These are phyloP conservation scores for Schwanniomyces occidentalis DNA, from an alignment of 805 yeast genomes.

Conservation along the genomic window DNA sequence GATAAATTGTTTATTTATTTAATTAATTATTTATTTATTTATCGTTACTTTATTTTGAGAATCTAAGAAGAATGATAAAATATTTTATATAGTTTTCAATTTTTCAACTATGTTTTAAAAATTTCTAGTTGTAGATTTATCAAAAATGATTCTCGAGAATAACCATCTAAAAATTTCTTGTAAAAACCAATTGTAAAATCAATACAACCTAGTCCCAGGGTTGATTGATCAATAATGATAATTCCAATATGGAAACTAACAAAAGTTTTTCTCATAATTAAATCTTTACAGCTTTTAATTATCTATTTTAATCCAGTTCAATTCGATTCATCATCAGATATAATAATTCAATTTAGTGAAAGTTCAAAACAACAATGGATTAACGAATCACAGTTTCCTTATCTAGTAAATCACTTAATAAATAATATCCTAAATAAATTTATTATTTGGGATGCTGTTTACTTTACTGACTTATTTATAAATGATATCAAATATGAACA, in stretches of 20 bases:
- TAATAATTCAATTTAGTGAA: conserved; percentile 25
- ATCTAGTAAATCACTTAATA: conserved; percentile 6
- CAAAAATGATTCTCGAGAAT: no score
- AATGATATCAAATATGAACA: conserved; percentile 69
- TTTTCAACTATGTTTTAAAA: background rate
- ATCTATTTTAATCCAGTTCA: conserved; percentile 42
- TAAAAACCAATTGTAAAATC: no score
- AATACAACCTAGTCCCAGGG: no score
- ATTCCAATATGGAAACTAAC: conserved; percentile 14
- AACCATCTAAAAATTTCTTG: no score
- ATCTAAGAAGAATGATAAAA: background rate
- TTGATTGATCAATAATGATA: conserved; percentile 1
- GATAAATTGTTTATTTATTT: conserved; percentile 1
- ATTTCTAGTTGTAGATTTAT: background rate
- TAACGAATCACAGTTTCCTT: conserved; percentile 4
- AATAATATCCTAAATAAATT: conserved; percentile 48
- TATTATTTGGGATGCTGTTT: conserved; percentile 85
- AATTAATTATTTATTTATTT: conserved; percentile 2
- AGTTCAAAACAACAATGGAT: conserved; percentile 1
- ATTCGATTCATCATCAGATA: conserved; percentile 50
- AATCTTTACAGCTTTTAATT: conserved; percentile 38
- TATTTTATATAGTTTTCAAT: background rate
- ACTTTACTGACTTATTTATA: conserved; percentile 59
- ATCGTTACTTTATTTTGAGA: background rate
- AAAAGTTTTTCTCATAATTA: conserved; percentile 27